phyloP scores from a whole-genome alignment of 2,329 filamentous ascomycete species.

The Gremmenia infestans region DNA sequence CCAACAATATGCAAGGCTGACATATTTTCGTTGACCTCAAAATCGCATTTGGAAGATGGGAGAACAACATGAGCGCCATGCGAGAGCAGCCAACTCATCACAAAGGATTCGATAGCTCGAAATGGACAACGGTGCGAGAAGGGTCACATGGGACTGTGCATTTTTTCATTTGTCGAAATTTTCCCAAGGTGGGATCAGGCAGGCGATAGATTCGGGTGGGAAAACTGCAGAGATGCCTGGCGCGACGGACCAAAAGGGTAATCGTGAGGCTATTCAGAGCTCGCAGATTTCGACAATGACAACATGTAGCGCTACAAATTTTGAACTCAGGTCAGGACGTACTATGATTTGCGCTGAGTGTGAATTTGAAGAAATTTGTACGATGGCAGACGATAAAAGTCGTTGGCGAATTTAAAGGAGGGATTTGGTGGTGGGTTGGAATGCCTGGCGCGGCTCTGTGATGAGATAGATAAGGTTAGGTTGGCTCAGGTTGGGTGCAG shows the following conservation, averaged over 20 bases:
- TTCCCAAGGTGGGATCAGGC: not conserved
- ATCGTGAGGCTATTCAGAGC: constrained; percentile 20
- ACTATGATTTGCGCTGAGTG: not conserved
- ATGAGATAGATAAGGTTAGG: not conserved
- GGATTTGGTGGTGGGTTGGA: not conserved
- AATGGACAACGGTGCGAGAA: not conserved
- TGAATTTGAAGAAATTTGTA: constrained; percentile 7
- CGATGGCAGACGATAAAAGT: not conserved
- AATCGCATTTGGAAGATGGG: not conserved
- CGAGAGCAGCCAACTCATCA: not conserved
- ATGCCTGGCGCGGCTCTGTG: constrained; percentile 8
- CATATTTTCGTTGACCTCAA: not conserved
- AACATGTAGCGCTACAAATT: constrained; percentile 20
- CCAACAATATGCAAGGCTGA: not conserved
- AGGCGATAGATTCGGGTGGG: not conserved
- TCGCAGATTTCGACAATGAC: constrained; percentile 13
- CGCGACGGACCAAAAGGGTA: constrained; percentile 16
- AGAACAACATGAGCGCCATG: not conserved
- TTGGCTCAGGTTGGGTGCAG: not conserved
- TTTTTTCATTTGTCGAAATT: not conserved
- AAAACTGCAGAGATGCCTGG: constrained; percentile 18
- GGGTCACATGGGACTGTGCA: not conserved
- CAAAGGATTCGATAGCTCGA: not conserved
- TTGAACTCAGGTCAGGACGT: constrained; percentile 21
- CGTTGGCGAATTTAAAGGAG: not conserved